Conservation (phyloP, 805 yeast species). For the Novakomyces olei region DNA sequence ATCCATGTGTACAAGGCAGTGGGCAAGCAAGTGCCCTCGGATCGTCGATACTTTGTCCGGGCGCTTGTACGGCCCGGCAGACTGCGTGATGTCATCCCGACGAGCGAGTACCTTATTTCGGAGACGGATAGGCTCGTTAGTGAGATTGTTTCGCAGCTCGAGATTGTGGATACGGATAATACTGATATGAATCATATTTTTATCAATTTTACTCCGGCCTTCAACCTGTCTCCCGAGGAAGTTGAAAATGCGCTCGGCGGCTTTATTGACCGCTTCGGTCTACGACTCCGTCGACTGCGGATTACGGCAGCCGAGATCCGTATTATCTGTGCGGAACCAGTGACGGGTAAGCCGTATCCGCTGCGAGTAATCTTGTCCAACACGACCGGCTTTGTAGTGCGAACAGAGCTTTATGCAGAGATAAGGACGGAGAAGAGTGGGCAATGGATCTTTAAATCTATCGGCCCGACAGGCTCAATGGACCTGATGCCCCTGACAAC, state of each 20-base stretch:
- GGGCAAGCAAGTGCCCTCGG: constrained; percentile 81
- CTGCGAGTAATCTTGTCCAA: constrained; percentile 90
- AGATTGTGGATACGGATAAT: constrained; percentile 80
- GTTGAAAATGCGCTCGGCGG: constrained; percentile 96
- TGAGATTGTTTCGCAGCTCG: constrained; percentile 84
- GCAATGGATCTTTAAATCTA: constrained; percentile 91
- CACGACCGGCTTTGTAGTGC: constrained; percentile 92
- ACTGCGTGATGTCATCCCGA: constrained; percentile 76
- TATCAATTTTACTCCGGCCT: constrained; percentile 88
- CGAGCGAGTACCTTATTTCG: constrained; percentile 81
- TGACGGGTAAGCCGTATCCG: constrained; percentile 78
- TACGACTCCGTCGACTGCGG: constrained; percentile 88
- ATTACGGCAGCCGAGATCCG: constrained; percentile 95
- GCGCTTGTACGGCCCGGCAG: constrained; percentile 94
- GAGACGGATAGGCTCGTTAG: constrained; percentile 93
- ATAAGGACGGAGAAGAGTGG: constrained; percentile 64
- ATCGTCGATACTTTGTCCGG: constrained; percentile 87
- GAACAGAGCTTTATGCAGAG: constrained; percentile 85
- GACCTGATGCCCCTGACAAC: constrained; percentile 88
- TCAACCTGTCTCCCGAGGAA: constrained; percentile 83
- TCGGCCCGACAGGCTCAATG: constrained; percentile 87
- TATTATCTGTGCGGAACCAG: constrained; percentile 79
- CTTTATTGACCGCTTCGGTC: constrained; percentile 89
- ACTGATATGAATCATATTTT: constrained; percentile 93
- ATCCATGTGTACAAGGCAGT: constrained; percentile 92